Evolutionary conservation across 2,329 filamentous ascomycete genomes (phyloP), one percentile per base, ranked within the genome.

Genomic region (Pyrenochaeta sp.): DNA sequence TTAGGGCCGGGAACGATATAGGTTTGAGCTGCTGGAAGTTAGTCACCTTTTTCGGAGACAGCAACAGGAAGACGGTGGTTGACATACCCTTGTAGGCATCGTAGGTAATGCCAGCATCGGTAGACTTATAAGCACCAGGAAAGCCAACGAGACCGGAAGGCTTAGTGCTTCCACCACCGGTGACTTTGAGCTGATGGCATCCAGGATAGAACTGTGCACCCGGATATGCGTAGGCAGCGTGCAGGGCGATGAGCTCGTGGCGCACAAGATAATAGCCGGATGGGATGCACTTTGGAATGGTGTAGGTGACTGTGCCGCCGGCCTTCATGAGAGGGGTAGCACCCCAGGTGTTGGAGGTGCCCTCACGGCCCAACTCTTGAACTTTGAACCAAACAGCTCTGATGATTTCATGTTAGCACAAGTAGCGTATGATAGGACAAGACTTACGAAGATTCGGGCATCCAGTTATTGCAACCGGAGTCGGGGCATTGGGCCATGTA

Each of bases 401-500:
- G 33, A 11, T 4, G 7, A 57, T 17, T n/a, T 67, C 21, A 33
- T 32, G 18, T 61, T 54, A 62, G 61, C 60, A 37, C 14, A n/a
- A 32, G 21, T 9, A 15, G 45, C 2, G 5, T 27, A 3, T 39
- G 42, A 12, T 14, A 23, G 2, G 15, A 20, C 63, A 72, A 50
- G 58, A 78, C 75, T 64, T 67, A 73, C 71, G 35, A 33, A 7
- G 72, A 78, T 0, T 77, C 79, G 5, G 83, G 83, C 51, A 77
- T 69, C 64, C 78, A 85, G 47, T 74, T 72, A 47, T 80, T 78
- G 67, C 83, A 86, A 1, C 83, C 73, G 0, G 73, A 67, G 37
- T 82, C 79, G 0, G 83, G 82, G 68, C 85, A 87, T 30, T 77
- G 75, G 4, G 85, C 85, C 83, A 87, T 85, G 64, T 87, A 87